Conservation (phyloP, 2,329 filamentous ascomycete species). For the Ophiocordyceps camponoti-leonardi region DNA sequence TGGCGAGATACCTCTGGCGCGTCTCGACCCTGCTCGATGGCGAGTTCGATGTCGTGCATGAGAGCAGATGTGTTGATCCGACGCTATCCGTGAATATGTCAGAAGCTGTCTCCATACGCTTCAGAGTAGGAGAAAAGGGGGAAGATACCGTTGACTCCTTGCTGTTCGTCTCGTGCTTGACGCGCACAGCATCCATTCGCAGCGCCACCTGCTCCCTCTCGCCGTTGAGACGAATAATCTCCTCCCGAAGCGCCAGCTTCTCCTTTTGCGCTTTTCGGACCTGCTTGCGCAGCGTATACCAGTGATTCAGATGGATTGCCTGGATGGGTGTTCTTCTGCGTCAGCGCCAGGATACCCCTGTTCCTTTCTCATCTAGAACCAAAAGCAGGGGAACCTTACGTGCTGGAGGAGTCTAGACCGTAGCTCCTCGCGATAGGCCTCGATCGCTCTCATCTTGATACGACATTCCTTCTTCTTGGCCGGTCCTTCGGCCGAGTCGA, state of each 20-base stretch:
- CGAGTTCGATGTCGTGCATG: constrained; percentile 46
- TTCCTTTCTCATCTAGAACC: not conserved
- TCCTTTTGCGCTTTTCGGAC: constrained; percentile 39
- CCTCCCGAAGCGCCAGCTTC: constrained; percentile 37
- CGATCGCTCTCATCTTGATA: constrained; percentile 37
- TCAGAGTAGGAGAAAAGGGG: too few relatives aligned
- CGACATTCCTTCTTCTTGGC: constrained; percentile 34
- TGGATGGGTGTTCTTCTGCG: constrained; percentile 5
- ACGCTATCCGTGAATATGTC: constrained; percentile 12
- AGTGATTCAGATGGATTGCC: constrained; percentile 43
- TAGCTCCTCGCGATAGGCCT: constrained; percentile 41
- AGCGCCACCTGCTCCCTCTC: constrained; percentile 46
- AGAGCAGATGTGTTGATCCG: constrained; percentile 36
- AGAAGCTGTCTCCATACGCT: not conserved
- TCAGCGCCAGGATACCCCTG: constrained; percentile 3
- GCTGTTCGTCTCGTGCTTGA: constrained; percentile 37
- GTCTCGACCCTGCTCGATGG: constrained; percentile 30
- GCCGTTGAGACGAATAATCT: constrained; percentile 39
- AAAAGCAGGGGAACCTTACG: constrained; percentile 15
- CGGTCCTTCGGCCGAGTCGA: constrained; percentile 20
- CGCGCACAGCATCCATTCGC: constrained; percentile 44
- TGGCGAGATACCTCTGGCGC: constrained; percentile 27
- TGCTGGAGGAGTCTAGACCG: constrained; percentile 38
- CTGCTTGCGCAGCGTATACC: constrained; percentile 38
- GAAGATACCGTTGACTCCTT: constrained; percentile 28